Conservation (phyloP, 768 basidiomycete genomes). For the Phanerochaete carnosa region DNA sequence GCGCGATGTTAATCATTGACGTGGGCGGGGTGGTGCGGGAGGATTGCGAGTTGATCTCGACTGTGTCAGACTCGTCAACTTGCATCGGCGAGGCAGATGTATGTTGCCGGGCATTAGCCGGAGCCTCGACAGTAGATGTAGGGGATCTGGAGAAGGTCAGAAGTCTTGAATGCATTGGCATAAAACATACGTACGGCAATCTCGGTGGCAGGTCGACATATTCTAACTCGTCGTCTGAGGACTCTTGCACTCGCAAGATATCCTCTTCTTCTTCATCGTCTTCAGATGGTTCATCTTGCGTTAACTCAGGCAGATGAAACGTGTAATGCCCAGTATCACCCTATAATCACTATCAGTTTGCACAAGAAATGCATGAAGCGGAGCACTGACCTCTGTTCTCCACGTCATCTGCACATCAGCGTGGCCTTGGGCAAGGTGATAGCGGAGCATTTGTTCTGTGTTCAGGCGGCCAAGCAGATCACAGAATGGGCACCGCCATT, state of each 20-base stretch:
- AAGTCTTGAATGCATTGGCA: background rate
- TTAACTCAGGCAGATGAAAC: background rate
- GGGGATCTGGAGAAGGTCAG: too few relatives aligned
- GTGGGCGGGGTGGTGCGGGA: background rate
- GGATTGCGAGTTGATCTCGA: background rate
- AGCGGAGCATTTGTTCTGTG: constrained; percentile 39
- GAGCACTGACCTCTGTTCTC: constrained; percentile 22
- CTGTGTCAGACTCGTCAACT: background rate
- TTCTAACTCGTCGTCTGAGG: background rate
- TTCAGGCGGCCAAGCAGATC: constrained; percentile 39
- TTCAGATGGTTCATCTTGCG: background rate
- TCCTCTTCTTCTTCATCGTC: constrained; percentile 1
- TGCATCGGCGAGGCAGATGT: background rate
- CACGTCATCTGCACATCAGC: constrained; percentile 35
- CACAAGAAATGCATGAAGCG: background rate
- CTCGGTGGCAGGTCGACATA: background rate
- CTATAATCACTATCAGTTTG: background rate
- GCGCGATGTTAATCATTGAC: background rate
- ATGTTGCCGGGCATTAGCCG: background rate
- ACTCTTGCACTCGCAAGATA: background rate
- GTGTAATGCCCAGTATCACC: constrained; percentile 4
- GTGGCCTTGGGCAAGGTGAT: constrained; percentile 53
- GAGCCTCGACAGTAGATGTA: too few relatives aligned
- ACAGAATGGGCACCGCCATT: constrained; percentile 57
- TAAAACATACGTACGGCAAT: background rate